Evolutionary conservation across 192 early-diverging fungal genomes (phyloP).

Genomic region (Linnemannia schmuckeri): DNA sequence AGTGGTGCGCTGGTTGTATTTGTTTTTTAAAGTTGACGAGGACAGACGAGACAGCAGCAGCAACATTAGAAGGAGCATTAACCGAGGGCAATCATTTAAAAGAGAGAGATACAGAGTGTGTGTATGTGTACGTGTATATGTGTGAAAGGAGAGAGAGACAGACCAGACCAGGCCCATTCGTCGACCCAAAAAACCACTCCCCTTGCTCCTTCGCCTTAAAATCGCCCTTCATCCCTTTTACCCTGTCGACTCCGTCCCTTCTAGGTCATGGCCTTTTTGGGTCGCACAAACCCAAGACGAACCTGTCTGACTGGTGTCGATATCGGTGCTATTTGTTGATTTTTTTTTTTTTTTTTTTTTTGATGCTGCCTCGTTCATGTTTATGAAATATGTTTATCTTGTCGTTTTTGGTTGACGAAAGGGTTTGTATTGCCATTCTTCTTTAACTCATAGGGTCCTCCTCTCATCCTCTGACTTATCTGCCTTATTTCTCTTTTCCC

Average conservation of each 20-base stretch:
- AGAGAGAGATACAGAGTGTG: too few species aligned
- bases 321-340: too few species aligned
- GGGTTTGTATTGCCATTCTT: background rate
- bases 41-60: too few species aligned
- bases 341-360: background rate
- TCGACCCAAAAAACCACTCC: slow-evolving; percentile 1
- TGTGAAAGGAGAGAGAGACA: background rate
- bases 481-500: background rate
- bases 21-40: too few species aligned
- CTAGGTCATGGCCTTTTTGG: background rate
- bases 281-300: background rate
- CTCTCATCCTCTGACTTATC: too few species aligned
- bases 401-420: background rate
- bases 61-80: too few species aligned
- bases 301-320: background rate
- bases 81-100: too few species aligned
- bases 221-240: background rate
- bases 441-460: background rate
- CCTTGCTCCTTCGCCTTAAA: background rate
- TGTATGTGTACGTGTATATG: too few species aligned
- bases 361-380: background rate
- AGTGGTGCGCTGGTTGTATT: too few species aligned
- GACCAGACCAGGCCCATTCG: slow-evolving; percentile 10
- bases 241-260: background rate
- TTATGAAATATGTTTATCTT: too few species aligned